phyloP scores from a whole-genome alignment of 139 green algal species.

The Pycnococcus provasolii region DNA sequence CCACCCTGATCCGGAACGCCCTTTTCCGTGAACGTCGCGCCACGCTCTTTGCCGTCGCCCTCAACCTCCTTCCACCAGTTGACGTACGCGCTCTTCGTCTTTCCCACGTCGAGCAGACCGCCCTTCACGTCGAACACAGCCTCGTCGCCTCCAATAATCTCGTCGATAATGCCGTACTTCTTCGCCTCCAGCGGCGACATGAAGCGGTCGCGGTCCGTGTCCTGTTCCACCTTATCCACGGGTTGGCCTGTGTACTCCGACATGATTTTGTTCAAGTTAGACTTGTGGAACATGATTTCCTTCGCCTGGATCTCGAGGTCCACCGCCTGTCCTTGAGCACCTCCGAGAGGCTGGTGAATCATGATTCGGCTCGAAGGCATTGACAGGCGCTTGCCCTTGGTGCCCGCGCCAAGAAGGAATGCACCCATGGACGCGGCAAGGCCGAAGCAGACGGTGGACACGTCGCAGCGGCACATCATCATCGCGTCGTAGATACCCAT shows the following conservation, averaged over 20 bases:
- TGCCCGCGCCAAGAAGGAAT: slow-evolving; percentile 86
- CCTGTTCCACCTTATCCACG: slow-evolving; percentile 74
- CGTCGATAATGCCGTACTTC: slow-evolving; percentile 92
- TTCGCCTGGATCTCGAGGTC: slow-evolving; percentile 87
- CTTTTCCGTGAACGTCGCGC: no score
- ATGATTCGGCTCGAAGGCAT: slow-evolving; percentile 99
- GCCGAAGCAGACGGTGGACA: slow-evolving; percentile 96
- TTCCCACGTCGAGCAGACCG: slow-evolving; percentile 3
- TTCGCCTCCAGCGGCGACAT: slow-evolving; percentile 93
- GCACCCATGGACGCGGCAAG: slow-evolving; percentile 97
- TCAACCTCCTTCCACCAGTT: slow-evolving; percentile 20
- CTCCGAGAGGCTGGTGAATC: slow-evolving; percentile 98
- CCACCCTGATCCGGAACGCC: no score
- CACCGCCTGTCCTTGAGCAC: slow-evolving; percentile 71
- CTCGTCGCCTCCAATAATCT: slow-evolving; percentile 90
- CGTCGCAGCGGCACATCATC: slow-evolving; percentile 59
- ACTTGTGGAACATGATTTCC: slow-evolving; percentile 99
- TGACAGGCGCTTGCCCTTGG: slow-evolving; percentile 80
- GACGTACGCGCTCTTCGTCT: slow-evolving; percentile 26
- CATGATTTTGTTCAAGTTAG: slow-evolving; percentile 96
- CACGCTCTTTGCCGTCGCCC: background rate
- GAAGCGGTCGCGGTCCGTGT: slow-evolving; percentile 95
- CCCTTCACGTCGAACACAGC: slow-evolving; percentile 55
- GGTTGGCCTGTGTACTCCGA: slow-evolving; percentile 61
- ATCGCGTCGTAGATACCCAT: slow-evolving; percentile 99